Evolutionary conservation across 164 flowering plant genomes (phyloP).

Genomic region (Vitis riparia): DNA sequence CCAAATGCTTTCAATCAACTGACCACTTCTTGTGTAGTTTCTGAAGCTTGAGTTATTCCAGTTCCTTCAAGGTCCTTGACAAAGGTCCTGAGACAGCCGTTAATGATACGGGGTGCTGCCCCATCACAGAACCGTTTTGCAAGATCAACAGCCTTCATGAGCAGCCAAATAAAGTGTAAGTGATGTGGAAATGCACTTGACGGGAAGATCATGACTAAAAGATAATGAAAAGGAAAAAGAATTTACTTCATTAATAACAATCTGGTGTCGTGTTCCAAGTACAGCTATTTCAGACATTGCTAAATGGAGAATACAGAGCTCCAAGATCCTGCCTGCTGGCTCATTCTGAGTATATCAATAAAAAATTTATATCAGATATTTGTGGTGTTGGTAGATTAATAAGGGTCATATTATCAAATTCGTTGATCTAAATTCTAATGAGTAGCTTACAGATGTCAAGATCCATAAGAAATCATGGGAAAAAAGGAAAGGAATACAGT

Average conservation of each 20-base stretch:
- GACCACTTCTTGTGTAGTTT: slow-evolving; percentile 12
- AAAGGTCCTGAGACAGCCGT: slow-evolving; percentile 84
- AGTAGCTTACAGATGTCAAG: not conserved
- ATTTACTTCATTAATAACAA: slow-evolving; percentile 84
- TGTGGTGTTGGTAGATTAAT: not conserved
- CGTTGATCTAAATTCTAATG: not conserved
- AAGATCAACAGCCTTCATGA: slow-evolving; percentile 83
- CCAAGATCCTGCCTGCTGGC: slow-evolving; percentile 82
- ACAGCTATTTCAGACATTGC: slow-evolving; percentile 88
- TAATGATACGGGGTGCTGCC: slow-evolving; percentile 82
- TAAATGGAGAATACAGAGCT: slow-evolving; percentile 80
- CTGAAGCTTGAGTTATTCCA: slow-evolving; percentile 7
- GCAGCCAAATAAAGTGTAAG: slow-evolving; percentile 7
- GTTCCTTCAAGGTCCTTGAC: slow-evolving; percentile 43
- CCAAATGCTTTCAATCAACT: not conserved
- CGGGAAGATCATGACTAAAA: not conserved
- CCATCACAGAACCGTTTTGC: slow-evolving; percentile 96
- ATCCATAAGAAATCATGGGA: not conserved
- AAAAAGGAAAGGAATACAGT: too few species aligned
- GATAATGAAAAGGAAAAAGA: not conserved
- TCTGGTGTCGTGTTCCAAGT: slow-evolving; percentile 76
- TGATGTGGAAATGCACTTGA: not conserved
- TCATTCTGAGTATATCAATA: slow-evolving; percentile 37
- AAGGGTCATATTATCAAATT: too few species aligned
- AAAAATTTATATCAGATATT: not conserved